Base-by-base conservation (phyloP, 2,329 filamentous ascomycete species). In the Escovopsis sp. region DNA sequence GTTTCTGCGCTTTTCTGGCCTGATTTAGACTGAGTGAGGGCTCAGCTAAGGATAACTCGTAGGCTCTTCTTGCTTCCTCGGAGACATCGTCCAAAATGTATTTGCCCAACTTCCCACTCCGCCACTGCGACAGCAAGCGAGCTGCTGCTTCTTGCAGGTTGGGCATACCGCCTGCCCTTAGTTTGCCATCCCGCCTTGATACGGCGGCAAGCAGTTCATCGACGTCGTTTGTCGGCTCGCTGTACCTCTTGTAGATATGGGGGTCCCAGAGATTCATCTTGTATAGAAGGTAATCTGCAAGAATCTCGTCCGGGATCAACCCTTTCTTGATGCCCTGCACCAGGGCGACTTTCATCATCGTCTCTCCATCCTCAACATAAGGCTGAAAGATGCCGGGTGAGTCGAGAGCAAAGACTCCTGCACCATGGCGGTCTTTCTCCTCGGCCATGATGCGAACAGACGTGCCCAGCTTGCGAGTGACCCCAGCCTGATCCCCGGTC, bases 381-480 rank as follows among this genome's bases (percentile, higher is more conserved):
- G 91, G 91, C 45, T 95, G 77, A 60, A 96, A 98, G 8, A 98
- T 88, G 39, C 91, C 91, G 0, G 91, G 91, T 0, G 89, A 95
- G 62, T 98, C 91, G 39, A 94, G 67, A 36, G 96, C 65, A 58
- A 91, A 94, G 5, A 94, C 80, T 36, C 80, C 81, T 37, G 73
- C 68, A 23, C 68, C 69, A 19, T 68, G 53, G 4, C 54, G 61
- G 15, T 59, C 65, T 47, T 52, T 63, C 48, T 63, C 70, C 64
- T 53, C 55, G 19, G 57, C 52, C 43, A 74, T 55, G 49, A 98
- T 82, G 54, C 91, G 89, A 26, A 98, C 87, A 0, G 83, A 78
- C 4, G 76, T 84, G 15, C 78, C 76, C 35, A 98, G 75, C 59
- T 87, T 93, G 47, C 91, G 73, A 43, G 91, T 98, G 5, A 96